Base-by-base conservation (phyloP, 176 grass and related monocot genomes). In the Eragrostis nindensis region DNA sequence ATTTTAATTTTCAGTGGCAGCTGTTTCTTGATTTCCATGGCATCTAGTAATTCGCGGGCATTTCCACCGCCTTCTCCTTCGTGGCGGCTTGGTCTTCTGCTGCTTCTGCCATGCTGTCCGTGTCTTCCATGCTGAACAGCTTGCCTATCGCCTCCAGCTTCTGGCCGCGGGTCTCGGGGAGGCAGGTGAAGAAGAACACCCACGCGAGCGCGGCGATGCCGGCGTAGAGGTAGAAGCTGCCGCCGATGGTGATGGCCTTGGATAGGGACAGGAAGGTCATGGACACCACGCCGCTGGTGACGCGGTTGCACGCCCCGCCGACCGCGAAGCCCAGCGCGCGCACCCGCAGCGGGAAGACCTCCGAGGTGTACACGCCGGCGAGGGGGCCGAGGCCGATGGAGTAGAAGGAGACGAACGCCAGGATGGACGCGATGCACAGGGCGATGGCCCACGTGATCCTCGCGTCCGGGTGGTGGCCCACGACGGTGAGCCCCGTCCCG, bases 241-340 rank as follows among this genome's bases (percentile, higher is more conserved):
- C 91, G 24, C 87, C 88, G 66, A 94, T 90, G 13, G 88, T 90
- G 79, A 94, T 94, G 66, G 91, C 91, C 68, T 94, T 90, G 18
- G 83, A 88, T 4, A 94, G 65, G 1, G 91, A 94, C 43, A 94
- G 62, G 76, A 94, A 94, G 19, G 85, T 87, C 91, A 94, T 94
- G 81, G 91, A 88, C 45, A 94, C 22, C 27, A 87, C 78, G 12
- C 88, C 88, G 46, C 91, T 94, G 19, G 84, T 88, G 4, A 94
- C 71, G 15, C 91, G 85, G 82, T 94, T 94, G n/a, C n/a, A 56
- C 84, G 24, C 0, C 86, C 77, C n/a, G 42, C 52, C 76, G 8
- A 94, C 46, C 6, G 89, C 62, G 36, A 55, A 85, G 0, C 92
- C 92, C 29, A 89, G 92, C 14, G 89, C 89, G 39, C 92, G 84